Evolutionary conservation across 495 filamentous ascomycete species (phyloP).

Genomic region (Penicillium atrosanguineum): DNA sequence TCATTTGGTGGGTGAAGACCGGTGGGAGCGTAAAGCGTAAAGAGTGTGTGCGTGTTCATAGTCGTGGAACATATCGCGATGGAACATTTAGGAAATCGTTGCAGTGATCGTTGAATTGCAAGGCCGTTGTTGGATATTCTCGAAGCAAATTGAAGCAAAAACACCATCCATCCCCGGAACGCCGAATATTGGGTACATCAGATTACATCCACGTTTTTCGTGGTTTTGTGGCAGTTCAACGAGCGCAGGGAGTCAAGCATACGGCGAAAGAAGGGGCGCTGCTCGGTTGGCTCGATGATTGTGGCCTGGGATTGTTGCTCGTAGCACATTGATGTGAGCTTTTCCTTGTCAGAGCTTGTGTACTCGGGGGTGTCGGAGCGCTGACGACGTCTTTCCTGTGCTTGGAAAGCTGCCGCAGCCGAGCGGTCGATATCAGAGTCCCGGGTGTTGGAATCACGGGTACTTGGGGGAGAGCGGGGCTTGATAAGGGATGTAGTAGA

Average conservation of each 20-base stretch:
- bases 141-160: slow-evolving; percentile 4
- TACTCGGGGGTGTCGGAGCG: slow-evolving; percentile 31
- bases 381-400: slow-evolving; percentile 37
- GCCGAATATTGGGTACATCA: slow-evolving; percentile 10
- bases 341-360: slow-evolving; percentile 23
- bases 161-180: slow-evolving; percentile 10
- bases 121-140: slow-evolving; percentile 6
- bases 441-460: slow-evolving; percentile 3
- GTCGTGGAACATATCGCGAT: slow-evolving; percentile 15
- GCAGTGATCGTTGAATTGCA: slow-evolving; percentile 9
- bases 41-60: slow-evolving; percentile 16
- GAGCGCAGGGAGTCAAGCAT: slow-evolving; percentile 36
- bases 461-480: slow-evolving; percentile 29
- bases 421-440: slow-evolving; percentile 37
- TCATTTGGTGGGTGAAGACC: not conserved
- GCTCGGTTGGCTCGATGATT: slow-evolving; percentile 19
- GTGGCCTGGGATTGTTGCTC: slow-evolving; percentile 31
- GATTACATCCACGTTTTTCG: slow-evolving; percentile 20
- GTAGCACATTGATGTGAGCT: slow-evolving; percentile 34
- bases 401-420: slow-evolving; percentile 41
- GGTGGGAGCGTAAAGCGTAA: slow-evolving; percentile 5
- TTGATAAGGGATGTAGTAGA: slow-evolving; percentile 38
- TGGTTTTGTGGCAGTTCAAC: slow-evolving; percentile 30
- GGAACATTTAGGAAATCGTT: slow-evolving; percentile 6
- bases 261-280: slow-evolving; percentile 30